Evolutionary conservation across 768 basidiomycete species (phyloP), one percentile per base, ranked within the genome.

Genomic region (Cubamyces sp.): DNA sequence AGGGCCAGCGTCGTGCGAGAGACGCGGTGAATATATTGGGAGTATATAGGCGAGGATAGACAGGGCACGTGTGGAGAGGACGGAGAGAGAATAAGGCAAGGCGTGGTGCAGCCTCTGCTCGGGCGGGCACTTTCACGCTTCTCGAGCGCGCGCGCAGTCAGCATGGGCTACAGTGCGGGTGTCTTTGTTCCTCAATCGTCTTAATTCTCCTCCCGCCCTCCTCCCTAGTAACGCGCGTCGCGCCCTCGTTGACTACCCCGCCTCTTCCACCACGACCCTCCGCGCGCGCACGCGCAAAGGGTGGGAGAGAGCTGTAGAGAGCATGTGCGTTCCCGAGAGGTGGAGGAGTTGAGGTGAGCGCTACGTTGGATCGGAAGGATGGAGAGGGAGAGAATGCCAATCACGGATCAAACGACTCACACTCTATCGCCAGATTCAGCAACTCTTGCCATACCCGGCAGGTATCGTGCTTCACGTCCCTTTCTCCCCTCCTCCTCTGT

Each of bases 351-450:
- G 23, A 5, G 18, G 11, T 3, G 40, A 42, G 57, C 57, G 57
- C 49, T 51, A 51, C 57, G 57, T 25, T 49, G 26, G 51, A 59
- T 51, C 57, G 57, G 49, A 58, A 21, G 16, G 45, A 47, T 5
- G 19, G 7, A 11, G 8, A 49, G 25, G 15, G 26, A 15, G 19
- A 23, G 25, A 16, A 30, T 42, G 49, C 56, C 47, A 43, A 59
- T 59, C 57, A 59, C 52, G 26, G 45, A 58, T 53, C 62, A 50
- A 50, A 18, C 18, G 18, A 40, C 45, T 54, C 51, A 23, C 37
- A 48, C 46, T 51, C 57, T 49, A 57, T 52, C 57, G 51, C 62
- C 62, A 48, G 62, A 64, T 64, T 54, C n/a, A 37, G 57, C 56
- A 53, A 25, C 51, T 54, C 56, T 23, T 64, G 52, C 62, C 57